These are phyloP conservation scores for Kwoniella mangroviensis DNA, from an alignment of 768 basidiomycete genomes.

Conservation along the genomic window DNA sequence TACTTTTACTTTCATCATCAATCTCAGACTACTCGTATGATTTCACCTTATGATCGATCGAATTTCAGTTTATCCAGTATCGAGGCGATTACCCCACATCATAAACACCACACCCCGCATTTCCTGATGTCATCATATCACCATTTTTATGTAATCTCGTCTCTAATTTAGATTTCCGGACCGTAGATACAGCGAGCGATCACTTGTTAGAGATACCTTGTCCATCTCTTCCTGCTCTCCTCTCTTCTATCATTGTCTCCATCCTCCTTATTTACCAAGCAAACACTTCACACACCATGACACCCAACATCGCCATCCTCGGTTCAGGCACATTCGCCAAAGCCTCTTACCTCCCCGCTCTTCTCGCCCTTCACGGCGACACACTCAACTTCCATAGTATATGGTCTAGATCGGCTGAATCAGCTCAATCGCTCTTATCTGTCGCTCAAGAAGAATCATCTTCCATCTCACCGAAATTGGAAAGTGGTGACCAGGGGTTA, in stretches of 20 bases:
- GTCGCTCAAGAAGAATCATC: conserved; percentile 59
- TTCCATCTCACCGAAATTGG: conserved; percentile 47
- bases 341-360: conserved; percentile 73
- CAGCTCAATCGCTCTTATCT: conserved; percentile 60
- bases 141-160: too few relatives aligned
- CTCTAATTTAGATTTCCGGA: neutral
- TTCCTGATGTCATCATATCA: neutral
- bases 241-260: neutral
- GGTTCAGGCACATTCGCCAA: conserved; percentile 69
- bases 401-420: conserved; percentile 75
- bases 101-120: conserved; percentile 18
- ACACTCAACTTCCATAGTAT: conserved; percentile 68
- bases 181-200: conserved; percentile 1
- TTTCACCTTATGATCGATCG: too few relatives aligned
- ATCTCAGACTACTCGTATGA: too few relatives aligned
- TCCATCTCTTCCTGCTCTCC: too few relatives aligned
- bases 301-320: conserved; percentile 71
- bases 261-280: neutral
- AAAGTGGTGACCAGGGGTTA: conserved; percentile 45
- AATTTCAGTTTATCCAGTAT: neutral
- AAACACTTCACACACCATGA: conserved; percentile 15
- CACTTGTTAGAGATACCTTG: too few relatives aligned
- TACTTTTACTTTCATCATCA: neutral
- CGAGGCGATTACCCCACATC: conserved; percentile 8
- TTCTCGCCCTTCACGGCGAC: conserved; percentile 68